Percentiles rank a stretch among this genome's conserved stretches.
phyloP scores from a whole-genome alignment of 352 stramenopile species.

The Globisporangium cystogenes region DNA sequence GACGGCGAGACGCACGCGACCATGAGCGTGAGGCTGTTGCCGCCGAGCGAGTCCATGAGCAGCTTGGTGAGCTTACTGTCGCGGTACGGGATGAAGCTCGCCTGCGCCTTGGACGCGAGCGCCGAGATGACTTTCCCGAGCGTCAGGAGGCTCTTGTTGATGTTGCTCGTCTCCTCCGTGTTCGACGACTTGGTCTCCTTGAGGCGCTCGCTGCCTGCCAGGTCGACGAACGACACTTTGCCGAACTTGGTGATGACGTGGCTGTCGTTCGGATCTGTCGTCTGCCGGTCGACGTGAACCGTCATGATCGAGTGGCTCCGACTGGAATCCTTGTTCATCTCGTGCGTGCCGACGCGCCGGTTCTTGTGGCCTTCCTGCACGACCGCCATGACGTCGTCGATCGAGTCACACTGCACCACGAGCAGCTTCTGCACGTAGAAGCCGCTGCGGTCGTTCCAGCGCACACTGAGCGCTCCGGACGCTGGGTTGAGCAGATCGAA shows the following conservation, averaged over 20 bases:
- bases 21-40: conserved; percentile 81
- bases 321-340: conserved; percentile 82
- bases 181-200: conserved; percentile 72
- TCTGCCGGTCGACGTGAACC: conserved; percentile 59
- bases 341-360: conserved; percentile 50
- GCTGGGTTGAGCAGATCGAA: conserved; percentile 72
- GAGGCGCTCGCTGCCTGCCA: conserved; percentile 62
- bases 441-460: conserved; percentile 63
- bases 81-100: conserved; percentile 69
- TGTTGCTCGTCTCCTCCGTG: conserved; percentile 72
- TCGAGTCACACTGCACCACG: conserved; percentile 64
- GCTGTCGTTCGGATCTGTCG: conserved; percentile 37
- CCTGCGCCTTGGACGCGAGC: conserved; percentile 38
- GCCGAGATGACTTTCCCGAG: conserved; percentile 84
- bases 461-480: conserved; percentile 54
- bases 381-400: conserved; percentile 72
- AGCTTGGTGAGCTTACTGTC: conserved; percentile 86
- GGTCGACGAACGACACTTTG: conserved; percentile 81
- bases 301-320: conserved; percentile 76
- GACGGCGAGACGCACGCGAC: conserved; percentile 78
- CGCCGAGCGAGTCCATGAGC: conserved; percentile 80
- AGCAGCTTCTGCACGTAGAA: conserved; percentile 81
- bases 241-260: conserved; percentile 52
- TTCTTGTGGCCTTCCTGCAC: conserved; percentile 73
- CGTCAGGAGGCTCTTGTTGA: conserved; percentile 81